Evolutionary conservation across 2,329 filamentous ascomycete genomes (phyloP).

Genomic region (Colletotrichum brevisporum): DNA sequence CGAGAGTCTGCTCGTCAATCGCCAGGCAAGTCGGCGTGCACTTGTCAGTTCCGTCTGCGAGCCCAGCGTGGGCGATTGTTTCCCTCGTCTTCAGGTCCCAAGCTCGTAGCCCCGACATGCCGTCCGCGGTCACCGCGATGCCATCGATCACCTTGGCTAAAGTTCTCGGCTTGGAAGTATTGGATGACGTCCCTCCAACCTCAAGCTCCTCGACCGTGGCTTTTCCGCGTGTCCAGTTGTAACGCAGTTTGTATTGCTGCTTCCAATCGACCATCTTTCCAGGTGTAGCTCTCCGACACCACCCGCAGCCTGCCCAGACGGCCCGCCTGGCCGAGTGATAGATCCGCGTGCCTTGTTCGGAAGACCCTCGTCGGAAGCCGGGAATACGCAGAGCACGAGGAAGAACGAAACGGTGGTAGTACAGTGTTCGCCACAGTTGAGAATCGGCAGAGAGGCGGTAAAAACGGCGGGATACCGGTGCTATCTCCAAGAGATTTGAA

Average conservation of each 20-base stretch:
- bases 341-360: conserved; percentile 52
- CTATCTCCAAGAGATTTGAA: conserved; percentile 73
- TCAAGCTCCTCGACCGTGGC: conserved; percentile 86
- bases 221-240: conserved; percentile 90
- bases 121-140: conserved; percentile 83
- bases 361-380: conserved; percentile 65
- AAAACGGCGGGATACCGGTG: conserved; percentile 81
- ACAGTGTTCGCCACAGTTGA: conserved; percentile 91
- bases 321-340: conserved; percentile 61
- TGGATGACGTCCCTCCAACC: conserved; percentile 59
- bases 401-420: conserved; percentile 88
- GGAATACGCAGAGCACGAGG: conserved; percentile 84
- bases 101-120: conserved; percentile 77
- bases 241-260: conserved; percentile 85
- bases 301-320: conserved; percentile 59
- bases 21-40: conserved; percentile 73
- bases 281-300: conserved; percentile 62
- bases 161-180: conserved; percentile 58
- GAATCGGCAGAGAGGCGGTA: conserved; percentile 81
- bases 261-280: conserved; percentile 84
- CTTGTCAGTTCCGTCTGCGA: conserved; percentile 48
- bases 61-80: conserved; percentile 66
- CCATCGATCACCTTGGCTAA: conserved; percentile 85
- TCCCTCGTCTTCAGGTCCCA: conserved; percentile 80
- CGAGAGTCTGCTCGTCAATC: conserved; percentile 68